Percentiles rank a stretch among this genome's conserved stretches.
These are phyloP conservation scores for Lactarius sanguifluus DNA, from an alignment of 768 basidiomycete genomes.

Conservation along the genomic window DNA sequence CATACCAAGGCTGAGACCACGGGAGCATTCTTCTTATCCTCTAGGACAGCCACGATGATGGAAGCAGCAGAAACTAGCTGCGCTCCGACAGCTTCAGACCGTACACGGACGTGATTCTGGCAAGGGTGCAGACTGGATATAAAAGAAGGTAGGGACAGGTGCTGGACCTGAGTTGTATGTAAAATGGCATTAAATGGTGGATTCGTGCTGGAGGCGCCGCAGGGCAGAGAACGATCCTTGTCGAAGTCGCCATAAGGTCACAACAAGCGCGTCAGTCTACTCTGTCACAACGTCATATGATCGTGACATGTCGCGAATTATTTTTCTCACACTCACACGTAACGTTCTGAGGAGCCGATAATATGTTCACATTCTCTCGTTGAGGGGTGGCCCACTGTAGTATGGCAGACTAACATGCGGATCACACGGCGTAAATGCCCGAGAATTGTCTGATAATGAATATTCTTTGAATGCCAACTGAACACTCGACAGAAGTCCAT, in stretches of 20 bases:
- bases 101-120: too few species aligned
- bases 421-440: too few species aligned
- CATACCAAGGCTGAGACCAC: neutral
- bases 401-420: too few species aligned
- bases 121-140: constrained; percentile 42
- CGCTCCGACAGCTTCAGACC: neutral
- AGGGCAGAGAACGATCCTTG: constrained; percentile 1
- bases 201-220: constrained; percentile 2
- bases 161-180: constrained; percentile 51
- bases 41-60: neutral
- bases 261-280: too few species aligned
- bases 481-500: too few species aligned
- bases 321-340: too few species aligned
- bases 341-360: too few species aligned
- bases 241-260: constrained; percentile 10
- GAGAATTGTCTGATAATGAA: too few species aligned
- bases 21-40: neutral
- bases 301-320: neutral
- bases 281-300: neutral
- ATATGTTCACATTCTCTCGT: too few species aligned
- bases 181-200: constrained; percentile 85
- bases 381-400: too few species aligned
- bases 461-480: too few species aligned
- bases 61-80: neutral
- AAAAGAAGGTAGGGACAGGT: constrained; percentile 53